These are phyloP conservation scores for Arabidopsis hybrid DNA, from an alignment of 441 rosid species.

Conservation along the genomic window DNA sequence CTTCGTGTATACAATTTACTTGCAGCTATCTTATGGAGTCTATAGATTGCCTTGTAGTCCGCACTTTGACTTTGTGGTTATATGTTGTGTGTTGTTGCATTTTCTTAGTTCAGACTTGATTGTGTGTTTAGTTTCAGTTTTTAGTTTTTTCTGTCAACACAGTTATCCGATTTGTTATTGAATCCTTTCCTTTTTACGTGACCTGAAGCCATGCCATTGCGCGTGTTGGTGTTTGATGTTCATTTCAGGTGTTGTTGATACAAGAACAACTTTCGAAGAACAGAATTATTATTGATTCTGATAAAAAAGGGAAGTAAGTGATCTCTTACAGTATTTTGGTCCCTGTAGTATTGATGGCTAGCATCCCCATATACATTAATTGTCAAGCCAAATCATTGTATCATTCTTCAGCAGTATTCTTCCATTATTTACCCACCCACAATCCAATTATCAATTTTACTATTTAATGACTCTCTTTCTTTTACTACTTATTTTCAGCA, in stretches of 20 bases:
- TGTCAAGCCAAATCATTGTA: constrained; percentile 1
- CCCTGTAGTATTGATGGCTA: constrained; percentile 12
- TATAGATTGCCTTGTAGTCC: constrained; percentile 19
- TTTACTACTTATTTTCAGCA: constrained; percentile 51
- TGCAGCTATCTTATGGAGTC: constrained; percentile 6
- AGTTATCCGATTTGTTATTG: constrained; percentile 14
- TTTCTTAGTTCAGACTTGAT: constrained; percentile 12
- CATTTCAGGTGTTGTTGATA: constrained; percentile 83
- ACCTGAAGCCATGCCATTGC: constrained; percentile 17
- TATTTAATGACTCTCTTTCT: constrained; percentile 31
- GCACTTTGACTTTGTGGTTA: constrained; percentile 27
- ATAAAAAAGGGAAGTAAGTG: constrained; percentile 97
- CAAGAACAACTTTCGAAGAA: constrained; percentile 98
- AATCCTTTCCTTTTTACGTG: constrained; percentile 23
- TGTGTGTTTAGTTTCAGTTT: constrained; percentile 7
- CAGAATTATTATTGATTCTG: constrained; percentile 90
- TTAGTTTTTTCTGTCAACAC: constrained; percentile 4
- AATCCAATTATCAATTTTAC: constrained; percentile 1
- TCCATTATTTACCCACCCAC: constrained; percentile 16
- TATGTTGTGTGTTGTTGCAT: constrained; percentile 16
- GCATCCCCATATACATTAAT: background rate
- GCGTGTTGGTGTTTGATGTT: constrained; percentile 34
- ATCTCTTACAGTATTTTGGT: constrained; percentile 32
- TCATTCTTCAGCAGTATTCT: constrained; percentile 10
- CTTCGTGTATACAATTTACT: constrained; percentile 10